phyloP scores from a whole-genome alignment of 2,329 filamentous ascomycete species.

The Colletotrichum sp. region DNA sequence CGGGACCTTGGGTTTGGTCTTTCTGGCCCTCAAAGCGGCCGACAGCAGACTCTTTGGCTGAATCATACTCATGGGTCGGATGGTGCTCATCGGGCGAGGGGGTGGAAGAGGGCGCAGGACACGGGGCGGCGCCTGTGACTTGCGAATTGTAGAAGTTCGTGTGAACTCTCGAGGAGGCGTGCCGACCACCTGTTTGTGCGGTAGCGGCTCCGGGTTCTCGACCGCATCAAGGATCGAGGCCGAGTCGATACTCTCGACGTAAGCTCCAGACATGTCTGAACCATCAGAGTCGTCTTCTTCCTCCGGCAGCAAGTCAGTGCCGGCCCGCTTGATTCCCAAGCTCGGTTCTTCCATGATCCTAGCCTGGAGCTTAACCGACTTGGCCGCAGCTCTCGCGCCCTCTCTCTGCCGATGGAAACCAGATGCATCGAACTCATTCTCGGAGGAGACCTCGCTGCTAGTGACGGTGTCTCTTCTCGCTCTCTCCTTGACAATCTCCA shows the following conservation, averaged over 20 bases:
- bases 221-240: conserved; percentile 72
- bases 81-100: conserved; percentile 69
- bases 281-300: conserved; percentile 66
- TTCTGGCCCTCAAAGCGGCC: conserved; percentile 74
- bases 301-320: conserved; percentile 59
- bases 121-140: conserved; percentile 61
- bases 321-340: conserved; percentile 47
- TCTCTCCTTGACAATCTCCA: conserved; percentile 73
- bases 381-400: conserved; percentile 62
- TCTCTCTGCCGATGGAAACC: conserved; percentile 69
- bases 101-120: conserved; percentile 72
- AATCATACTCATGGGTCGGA: conserved; percentile 68
- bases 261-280: conserved; percentile 68
- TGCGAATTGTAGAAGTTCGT: conserved; percentile 67
- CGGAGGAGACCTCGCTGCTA: conserved; percentile 82
- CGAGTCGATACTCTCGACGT: conserved; percentile 72
- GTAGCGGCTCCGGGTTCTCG: conserved; percentile 60
- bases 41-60: conserved; percentile 75
- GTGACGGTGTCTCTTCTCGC: conserved; percentile 78
- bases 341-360: conserved; percentile 56
- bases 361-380: conserved; percentile 55
- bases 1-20: conserved; percentile 71
- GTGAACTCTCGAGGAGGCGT: conserved; percentile 66
- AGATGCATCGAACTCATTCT: conserved; percentile 76
- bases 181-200: conserved; percentile 64